Evolutionary conservation across 2,329 filamentous ascomycete species (phyloP).

Genomic region (Phialocephala sp.): DNA sequence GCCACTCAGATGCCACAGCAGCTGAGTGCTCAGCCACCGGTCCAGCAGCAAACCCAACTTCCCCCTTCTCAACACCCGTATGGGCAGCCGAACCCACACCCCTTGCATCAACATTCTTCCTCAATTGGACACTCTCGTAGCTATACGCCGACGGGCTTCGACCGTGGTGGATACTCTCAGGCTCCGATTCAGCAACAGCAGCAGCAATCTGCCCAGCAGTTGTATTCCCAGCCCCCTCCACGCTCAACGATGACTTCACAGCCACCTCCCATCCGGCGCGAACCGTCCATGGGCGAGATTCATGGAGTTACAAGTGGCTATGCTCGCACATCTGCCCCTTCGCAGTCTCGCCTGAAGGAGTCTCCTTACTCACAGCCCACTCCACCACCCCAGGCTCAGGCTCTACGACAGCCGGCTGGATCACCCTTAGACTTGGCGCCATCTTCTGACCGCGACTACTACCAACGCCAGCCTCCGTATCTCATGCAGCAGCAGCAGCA

Average conservation of each 20-base stretch:
- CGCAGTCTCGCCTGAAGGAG: conserved; percentile 41
- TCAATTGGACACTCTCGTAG: conserved; percentile 40
- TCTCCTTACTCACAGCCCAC: conserved; percentile 42
- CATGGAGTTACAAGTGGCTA: conserved; percentile 39
- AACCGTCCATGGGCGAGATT: conserved; percentile 39
- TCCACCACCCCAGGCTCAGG: conserved; percentile 33
- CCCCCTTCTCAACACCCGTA: conserved; percentile 50
- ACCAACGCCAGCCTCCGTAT: conserved; percentile 38
- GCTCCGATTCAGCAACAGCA: conserved; percentile 44
- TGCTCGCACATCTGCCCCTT: conserved; percentile 32
- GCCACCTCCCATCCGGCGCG: conserved; percentile 37
- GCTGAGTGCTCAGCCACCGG: conserved; percentile 52
- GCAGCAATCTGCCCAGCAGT: conserved; percentile 37
- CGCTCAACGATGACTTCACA: conserved; percentile 40
- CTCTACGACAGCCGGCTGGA: conserved; percentile 34
- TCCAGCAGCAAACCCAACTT: conserved; percentile 45
- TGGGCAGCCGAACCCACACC: conserved; percentile 54
- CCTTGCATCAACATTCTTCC: conserved; percentile 55
- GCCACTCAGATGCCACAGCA: conserved; percentile 51
- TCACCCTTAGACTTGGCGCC: conserved; percentile 39
- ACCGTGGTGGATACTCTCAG: conserved; percentile 48
- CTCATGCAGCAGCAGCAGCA: conserved; percentile 38
- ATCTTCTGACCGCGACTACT: conserved; percentile 42
- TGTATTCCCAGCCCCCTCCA: conserved; percentile 37
- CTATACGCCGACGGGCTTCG: conserved; percentile 40